Base-by-base conservation (phyloP, 225 moss, liverwort and hornwort species). In the Antitrichia curtipendula region DNA sequence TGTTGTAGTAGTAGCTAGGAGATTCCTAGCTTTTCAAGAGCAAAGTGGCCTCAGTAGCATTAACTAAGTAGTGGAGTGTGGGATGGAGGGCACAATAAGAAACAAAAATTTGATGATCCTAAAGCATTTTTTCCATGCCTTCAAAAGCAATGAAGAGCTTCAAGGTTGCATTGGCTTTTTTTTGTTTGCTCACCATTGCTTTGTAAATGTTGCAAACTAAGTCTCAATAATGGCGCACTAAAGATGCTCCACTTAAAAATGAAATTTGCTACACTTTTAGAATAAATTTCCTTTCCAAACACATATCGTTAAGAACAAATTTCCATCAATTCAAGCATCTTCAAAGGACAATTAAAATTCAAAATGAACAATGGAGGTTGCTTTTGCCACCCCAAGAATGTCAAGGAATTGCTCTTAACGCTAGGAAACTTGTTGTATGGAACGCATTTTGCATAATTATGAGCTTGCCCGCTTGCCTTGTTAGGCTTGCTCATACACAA, bases 1-100 rank as follows among this genome's bases (percentile, higher is more conserved):
- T 66, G 12, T 21, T 66, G n/a, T 0, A 66, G 0, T n/a, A 66
- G 21, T n/a, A n/a, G 12, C 3, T n/a, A 3, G 12, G 4, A 7
- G 12, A 21, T n/a, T 34, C 12, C 12, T n/a, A 66, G 4, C 36
- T 36, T 66, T 66, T n/a, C 1, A n/a, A 1, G 12, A n/a, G 12
- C 6, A 2, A 66, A 36, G 6, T n/a, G 4, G 1, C 12, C 21
- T 66, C 22, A 36, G 20, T 36, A 18, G 11, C 20, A 36, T 36
- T 65, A 6, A 36, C 3, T 36, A 1, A 65, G 20, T 36, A 36
- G 10, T 36, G 34, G 36, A 65, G 34, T 65, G 11, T 34, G 6
- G 6, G 36, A 65, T 65, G 20, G 1, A 19, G 3, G 20, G 10
- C 11, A 5, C 11, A 65, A 65, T 20, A 65, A 65, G 65, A 65